Evolutionary conservation across 2,329 filamentous ascomycete genomes (phyloP), one percentile per base, ranked within the genome.

Genomic region (Dothideomycetes sp.): DNA sequence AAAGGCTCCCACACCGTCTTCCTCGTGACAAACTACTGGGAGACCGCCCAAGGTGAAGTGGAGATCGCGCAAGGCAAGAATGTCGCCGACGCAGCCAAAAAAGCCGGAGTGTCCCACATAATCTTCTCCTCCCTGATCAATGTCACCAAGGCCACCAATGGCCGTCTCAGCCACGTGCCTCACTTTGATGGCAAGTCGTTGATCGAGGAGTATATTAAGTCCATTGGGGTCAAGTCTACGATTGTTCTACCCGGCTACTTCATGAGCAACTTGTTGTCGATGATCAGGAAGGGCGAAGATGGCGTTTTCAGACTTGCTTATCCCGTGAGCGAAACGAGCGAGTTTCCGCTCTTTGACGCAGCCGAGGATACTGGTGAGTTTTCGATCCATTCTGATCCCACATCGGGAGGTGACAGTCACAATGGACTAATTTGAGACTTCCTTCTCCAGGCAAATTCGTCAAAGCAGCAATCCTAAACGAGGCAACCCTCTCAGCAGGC

Each of bases 11-110:
- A 66, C 34, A 66, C 66, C n/a, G 69, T 72, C 31, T 76, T 68
- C 48, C 64, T 58, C 24, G 62, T 73, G 10, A 75, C 72, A 24
- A 69, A 72, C 54, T 72, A 51, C 54, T 72, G 68, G 69, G 63
- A 68, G 30, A 31, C 47, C 19, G 40, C 51, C 42, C 46, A 52
- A 27, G 49, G 58, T 4, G 50, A 58, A 14, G 42, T 49, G 2
- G 58, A 61, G 34, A 45, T 56, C 4, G 31, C 45, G 19, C 56
- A 60, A 39, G 57, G 58, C 17, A 56, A 54, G 44, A 51, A 51
- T 19, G 57, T 61, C 27, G 57, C 62, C 17, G 45, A 64, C 2
- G 50, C 49, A 0, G 42, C 40, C 30, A 52, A 54, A 31, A 45
- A 37, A 3, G 47, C 51, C 4, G 57, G 55, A 8, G 56, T 61